Conservation (phyloP, 1,139 yeast species). For the Maudiozyma humilis region DNA sequence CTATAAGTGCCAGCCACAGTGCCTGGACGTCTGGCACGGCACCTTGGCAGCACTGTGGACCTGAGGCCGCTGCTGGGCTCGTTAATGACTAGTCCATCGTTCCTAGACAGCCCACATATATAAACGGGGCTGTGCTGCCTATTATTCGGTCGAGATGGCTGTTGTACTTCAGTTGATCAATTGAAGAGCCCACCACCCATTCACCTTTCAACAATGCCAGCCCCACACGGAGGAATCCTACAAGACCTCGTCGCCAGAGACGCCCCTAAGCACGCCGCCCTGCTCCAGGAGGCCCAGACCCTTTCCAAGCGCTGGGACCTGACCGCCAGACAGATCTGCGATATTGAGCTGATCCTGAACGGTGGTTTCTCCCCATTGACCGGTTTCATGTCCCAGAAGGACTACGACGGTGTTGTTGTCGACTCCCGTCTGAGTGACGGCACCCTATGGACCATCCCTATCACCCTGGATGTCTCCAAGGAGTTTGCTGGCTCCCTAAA, state of each 20-base stretch:
- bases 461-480: slow-evolving; percentile 69
- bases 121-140: too few relatives aligned
- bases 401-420: slow-evolving; percentile 72
- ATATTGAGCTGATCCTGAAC: slow-evolving; percentile 78
- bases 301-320: slow-evolving; percentile 33
- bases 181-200: too few relatives aligned
- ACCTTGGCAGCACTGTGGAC: too few relatives aligned
- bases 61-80: too few relatives aligned
- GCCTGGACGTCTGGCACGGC: too few relatives aligned
- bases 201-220: too few relatives aligned
- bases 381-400: slow-evolving; percentile 76
- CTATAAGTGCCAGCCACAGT: too few relatives aligned
- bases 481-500: slow-evolving; percentile 37
- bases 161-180: too few relatives aligned
- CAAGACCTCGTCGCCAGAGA: slow-evolving; percentile 84
- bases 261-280: slow-evolving; percentile 46
- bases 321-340: slow-evolving; percentile 88
- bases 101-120: too few relatives aligned
- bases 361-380: slow-evolving; percentile 93
- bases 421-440: slow-evolving; percentile 72
- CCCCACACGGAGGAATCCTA: slow-evolving; percentile 86
- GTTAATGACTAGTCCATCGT: too few relatives aligned
- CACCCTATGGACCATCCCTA: slow-evolving; percentile 86
- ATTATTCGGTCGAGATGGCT: too few relatives aligned
- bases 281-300: slow-evolving; percentile 46